Percentiles rank a stretch among this genome's conserved stretches.
Conservation (phyloP, 2,329 filamentous ascomycete genomes). For the Teratosphaeria nubilosa region DNA sequence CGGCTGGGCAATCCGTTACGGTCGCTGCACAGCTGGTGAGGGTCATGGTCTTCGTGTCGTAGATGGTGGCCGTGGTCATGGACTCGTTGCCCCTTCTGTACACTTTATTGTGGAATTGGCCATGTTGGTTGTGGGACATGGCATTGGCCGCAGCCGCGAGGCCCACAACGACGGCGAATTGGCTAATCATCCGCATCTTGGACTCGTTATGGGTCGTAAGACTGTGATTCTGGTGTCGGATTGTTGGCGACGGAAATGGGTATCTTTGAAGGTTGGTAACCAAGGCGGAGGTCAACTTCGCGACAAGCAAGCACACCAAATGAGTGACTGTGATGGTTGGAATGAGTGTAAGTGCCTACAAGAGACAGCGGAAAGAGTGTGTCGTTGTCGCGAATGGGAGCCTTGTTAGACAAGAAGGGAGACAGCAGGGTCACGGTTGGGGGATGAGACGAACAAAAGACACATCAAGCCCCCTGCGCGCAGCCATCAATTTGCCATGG, state of each 20-base stretch:
- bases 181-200: slow-evolving; percentile 21
- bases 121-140: neutral
- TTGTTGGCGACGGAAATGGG: slow-evolving; percentile 3
- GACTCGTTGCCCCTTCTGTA: slow-evolving; percentile 1
- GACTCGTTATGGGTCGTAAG: slow-evolving; percentile 8
- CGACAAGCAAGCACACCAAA: slow-evolving; percentile 17
- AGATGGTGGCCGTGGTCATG: slow-evolving; percentile 13
- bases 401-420: slow-evolving; percentile 8
- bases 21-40: slow-evolving; percentile 12
- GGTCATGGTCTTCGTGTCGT: slow-evolving; percentile 12
- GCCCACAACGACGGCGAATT: slow-evolving; percentile 20
- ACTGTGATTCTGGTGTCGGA: slow-evolving; percentile 4
- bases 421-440: neutral
- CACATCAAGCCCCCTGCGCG: neutral
- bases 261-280: slow-evolving; percentile 1
- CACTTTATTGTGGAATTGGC: neutral
- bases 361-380: slow-evolving; percentile 13
- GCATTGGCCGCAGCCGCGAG: slow-evolving; percentile 19
- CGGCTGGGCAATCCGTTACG: slow-evolving; percentile 11
- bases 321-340: slow-evolving; percentile 19
- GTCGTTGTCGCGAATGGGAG: slow-evolving; percentile 16
- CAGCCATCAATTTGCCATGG: neutral
- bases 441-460: neutral
- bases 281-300: slow-evolving; percentile 15
- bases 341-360: slow-evolving; percentile 24